Evolutionary conservation across 352 stramenopile species (phyloP).

Genomic region (Phytophthora pluvialis): DNA sequence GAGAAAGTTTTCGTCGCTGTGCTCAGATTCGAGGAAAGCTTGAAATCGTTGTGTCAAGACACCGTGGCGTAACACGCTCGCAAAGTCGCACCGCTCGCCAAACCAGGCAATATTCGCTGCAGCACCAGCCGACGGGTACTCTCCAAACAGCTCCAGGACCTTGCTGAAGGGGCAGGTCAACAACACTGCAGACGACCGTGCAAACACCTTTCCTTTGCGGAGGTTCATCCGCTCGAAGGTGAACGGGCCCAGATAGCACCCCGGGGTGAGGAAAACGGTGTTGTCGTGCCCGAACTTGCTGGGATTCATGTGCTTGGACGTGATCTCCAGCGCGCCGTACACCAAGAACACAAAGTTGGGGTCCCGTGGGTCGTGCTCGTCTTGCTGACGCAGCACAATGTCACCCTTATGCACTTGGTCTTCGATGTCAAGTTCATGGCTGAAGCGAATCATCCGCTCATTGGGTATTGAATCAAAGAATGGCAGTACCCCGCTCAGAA

Average conservation of each 20-base stretch:
- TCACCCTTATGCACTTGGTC: slow-evolving; percentile 70
- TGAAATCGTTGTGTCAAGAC: slow-evolving; percentile 68
- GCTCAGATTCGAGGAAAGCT: slow-evolving; percentile 71
- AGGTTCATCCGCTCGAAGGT: slow-evolving; percentile 73
- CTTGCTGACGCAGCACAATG: slow-evolving; percentile 42
- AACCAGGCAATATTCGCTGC: slow-evolving; percentile 83
- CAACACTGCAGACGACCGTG: slow-evolving; percentile 58
- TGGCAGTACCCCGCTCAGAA: slow-evolving; percentile 75
- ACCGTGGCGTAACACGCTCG: slow-evolving; percentile 63
- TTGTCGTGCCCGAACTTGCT: slow-evolving; percentile 38
- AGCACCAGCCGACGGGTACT: slow-evolving; percentile 62
- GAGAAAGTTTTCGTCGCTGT: slow-evolving; percentile 82
- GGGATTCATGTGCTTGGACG: slow-evolving; percentile 39
- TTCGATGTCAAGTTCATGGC: slow-evolving; percentile 66
- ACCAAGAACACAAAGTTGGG: slow-evolving; percentile 67
- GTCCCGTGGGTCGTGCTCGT: slow-evolving; percentile 47
- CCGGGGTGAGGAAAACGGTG: slow-evolving; percentile 67
- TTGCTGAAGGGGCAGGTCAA: slow-evolving; percentile 59
- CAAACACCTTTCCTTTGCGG: slow-evolving; percentile 50
- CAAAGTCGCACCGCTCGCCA: slow-evolving; percentile 69
- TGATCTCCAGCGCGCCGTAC: slow-evolving; percentile 74
- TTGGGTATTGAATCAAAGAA: slow-evolving; percentile 68
- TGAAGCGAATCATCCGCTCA: slow-evolving; percentile 61
- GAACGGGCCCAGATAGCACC: slow-evolving; percentile 77
- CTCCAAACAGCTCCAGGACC: slow-evolving; percentile 55